These are phyloP conservation scores for Ceratocystis cacaofunesta DNA, from an alignment of 2,329 filamentous ascomycete species.

Conservation along the genomic window DNA sequence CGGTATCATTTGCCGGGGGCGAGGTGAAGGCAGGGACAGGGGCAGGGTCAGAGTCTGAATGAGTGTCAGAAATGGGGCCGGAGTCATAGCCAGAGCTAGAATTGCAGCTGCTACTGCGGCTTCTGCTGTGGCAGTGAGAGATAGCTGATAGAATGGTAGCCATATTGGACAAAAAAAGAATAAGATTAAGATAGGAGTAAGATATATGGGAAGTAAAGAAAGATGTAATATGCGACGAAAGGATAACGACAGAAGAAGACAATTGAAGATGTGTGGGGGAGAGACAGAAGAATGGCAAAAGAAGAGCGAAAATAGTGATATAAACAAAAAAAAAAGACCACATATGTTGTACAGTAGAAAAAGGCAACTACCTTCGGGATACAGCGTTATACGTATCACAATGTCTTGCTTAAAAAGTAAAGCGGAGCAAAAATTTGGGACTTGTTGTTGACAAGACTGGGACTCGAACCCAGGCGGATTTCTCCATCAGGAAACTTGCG, in stretches of 20 bases:
- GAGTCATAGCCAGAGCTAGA: not conserved
- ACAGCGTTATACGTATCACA: too few relatives aligned
- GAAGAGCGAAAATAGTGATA: not conserved
- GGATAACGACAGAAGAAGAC: too few relatives aligned
- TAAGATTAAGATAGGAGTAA: not conserved
- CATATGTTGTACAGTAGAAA: too few relatives aligned
- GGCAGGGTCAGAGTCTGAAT: too few relatives aligned
- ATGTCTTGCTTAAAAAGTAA: too few relatives aligned
- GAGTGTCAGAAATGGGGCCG: not conserved
- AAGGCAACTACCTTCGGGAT: too few relatives aligned
- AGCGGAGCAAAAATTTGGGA: too few relatives aligned
- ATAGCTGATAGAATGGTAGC: not conserved
- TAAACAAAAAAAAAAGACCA: too few relatives aligned
- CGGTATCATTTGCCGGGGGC: not conserved
- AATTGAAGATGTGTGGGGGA: too few relatives aligned
- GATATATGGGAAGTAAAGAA: not conserved
- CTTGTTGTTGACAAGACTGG: constrained; percentile 13
- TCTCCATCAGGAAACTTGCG: constrained; percentile 16
- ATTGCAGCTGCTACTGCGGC: not conserved
- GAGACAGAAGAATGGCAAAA: not conserved
- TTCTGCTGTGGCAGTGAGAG: not conserved
- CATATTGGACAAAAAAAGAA: not conserved
- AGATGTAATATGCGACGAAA: not conserved
- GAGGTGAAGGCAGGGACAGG: too few relatives aligned
- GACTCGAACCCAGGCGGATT: constrained; percentile 17